Evolutionary conservation across 768 basidiomycete species (phyloP).

Genomic region (Goffeauzyma gilvescens): DNA sequence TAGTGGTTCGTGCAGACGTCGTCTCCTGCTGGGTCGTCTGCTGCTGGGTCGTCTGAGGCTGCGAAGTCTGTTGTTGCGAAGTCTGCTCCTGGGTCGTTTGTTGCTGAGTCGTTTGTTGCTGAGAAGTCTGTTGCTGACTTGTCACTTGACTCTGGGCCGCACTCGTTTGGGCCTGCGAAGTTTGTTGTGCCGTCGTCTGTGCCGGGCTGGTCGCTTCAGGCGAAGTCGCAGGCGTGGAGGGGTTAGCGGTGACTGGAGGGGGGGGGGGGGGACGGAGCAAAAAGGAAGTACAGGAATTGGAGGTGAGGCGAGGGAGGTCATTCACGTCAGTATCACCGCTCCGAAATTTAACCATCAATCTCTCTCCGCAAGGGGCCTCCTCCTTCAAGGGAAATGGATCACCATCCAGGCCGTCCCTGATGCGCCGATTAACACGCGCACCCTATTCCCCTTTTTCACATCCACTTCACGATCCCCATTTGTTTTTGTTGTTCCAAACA

Average conservation of each 20-base stretch:
- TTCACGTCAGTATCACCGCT: too few species aligned
- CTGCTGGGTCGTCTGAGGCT: neutral
- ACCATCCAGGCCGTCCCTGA: neutral
- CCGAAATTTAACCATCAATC: neutral
- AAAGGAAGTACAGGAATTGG: too few species aligned
- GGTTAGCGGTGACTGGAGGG: neutral
- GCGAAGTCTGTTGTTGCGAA: neutral
- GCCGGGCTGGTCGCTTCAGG: conserved; percentile 1
- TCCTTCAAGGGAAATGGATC: neutral
- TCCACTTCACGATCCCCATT: too few species aligned
- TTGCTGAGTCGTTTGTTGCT: conserved; percentile 1
- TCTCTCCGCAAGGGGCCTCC: neutral
- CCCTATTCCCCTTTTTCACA: neutral
- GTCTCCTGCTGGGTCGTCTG: neutral
- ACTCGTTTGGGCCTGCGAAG: neutral
- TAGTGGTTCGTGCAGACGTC: neutral
- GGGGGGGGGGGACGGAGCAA: neutral
- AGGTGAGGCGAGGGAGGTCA: too few species aligned
- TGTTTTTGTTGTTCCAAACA: too few species aligned
- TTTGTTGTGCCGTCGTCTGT: neutral
- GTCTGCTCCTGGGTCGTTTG: neutral
- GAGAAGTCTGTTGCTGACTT: too few species aligned
- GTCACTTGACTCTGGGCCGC: too few species aligned
- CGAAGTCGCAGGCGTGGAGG: neutral
- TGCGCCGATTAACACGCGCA: neutral